Percentiles rank a stretch among this genome's conserved stretches.
Conservation (phyloP, 2,329 filamentous ascomycete genomes). For the Aureobasidium sp. region DNA sequence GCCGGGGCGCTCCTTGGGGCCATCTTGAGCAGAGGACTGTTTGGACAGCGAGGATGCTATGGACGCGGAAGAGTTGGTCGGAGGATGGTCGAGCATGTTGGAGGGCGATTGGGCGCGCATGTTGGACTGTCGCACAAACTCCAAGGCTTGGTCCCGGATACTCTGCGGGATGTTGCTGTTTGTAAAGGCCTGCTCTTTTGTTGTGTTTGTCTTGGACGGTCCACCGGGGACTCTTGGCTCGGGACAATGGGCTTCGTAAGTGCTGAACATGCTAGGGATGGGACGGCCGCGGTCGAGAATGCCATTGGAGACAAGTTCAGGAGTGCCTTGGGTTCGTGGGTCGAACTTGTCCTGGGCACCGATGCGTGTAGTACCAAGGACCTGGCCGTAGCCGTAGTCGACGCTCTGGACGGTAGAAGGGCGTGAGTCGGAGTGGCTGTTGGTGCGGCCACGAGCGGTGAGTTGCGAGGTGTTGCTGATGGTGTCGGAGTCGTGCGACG, state of each 20-base stretch:
- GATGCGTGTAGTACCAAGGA: not conserved
- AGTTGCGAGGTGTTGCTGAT: conserved; percentile 30
- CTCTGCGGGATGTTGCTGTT: conserved; percentile 30
- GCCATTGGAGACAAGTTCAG: conserved; percentile 27
- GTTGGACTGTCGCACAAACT: conserved; percentile 42
- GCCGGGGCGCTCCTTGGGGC: conserved; percentile 56
- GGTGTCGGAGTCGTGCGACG: conserved; percentile 51
- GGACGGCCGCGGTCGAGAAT: conserved; percentile 39
- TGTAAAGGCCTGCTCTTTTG: conserved; percentile 29
- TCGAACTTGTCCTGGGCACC: conserved; percentile 43
- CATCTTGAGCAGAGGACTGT: conserved; percentile 1
- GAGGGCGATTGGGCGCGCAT: conserved; percentile 23
- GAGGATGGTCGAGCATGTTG: not conserved
- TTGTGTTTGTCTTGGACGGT: conserved; percentile 48
- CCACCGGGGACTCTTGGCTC: conserved; percentile 78
- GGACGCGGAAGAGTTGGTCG: conserved; percentile 23
- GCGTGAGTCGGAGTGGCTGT: conserved; percentile 19
- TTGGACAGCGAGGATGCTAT: conserved; percentile 33
- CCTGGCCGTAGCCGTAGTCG: conserved; percentile 9
- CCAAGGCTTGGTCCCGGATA: conserved; percentile 41
- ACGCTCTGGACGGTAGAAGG: conserved; percentile 43
- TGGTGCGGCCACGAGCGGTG: conserved; percentile 19
- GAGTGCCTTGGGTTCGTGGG: conserved; percentile 46
- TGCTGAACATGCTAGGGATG: conserved; percentile 38
- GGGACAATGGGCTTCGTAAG: conserved; percentile 45